These are phyloP conservation scores for Paralagenidium karlingii DNA, from an alignment of 352 stramenopile genomes.

Conservation along the genomic window DNA sequence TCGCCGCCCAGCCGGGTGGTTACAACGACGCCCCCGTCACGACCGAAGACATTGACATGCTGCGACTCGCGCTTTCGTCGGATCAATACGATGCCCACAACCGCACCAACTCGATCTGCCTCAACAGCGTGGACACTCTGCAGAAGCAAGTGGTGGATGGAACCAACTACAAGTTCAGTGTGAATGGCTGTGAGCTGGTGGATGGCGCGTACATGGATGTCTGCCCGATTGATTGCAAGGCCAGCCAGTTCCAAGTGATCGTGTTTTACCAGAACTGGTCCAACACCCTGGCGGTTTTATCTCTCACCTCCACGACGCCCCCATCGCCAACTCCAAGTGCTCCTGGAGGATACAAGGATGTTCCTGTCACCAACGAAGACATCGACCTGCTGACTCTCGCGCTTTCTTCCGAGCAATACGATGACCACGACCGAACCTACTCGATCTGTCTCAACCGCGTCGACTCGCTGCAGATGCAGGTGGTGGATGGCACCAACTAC, in stretches of 20 bases:
- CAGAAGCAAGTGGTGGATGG: conserved; percentile 19
- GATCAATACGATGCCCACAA: too few species aligned
- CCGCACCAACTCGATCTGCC: conserved; percentile 8
- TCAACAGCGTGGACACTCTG: conserved; percentile 14
- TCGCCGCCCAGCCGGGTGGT: conserved; percentile 9
- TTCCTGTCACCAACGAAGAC: conserved; percentile 8
- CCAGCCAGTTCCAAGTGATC: conserved; percentile 11
- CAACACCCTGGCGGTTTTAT: too few species aligned
- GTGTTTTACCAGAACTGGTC: too few species aligned
- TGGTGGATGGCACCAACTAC: conserved; percentile 20
- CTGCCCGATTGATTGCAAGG: conserved; percentile 3
- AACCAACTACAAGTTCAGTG: conserved; percentile 27
- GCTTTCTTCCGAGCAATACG: conserved; percentile 8
- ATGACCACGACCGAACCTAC: conserved; percentile 10
- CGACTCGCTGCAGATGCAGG: conserved; percentile 14
- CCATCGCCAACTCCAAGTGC: too few species aligned
- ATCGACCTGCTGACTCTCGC: conserved; percentile 11
- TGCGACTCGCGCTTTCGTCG: conserved; percentile 16
- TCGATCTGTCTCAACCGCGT: conserved; percentile 13
- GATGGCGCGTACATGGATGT: not conserved
- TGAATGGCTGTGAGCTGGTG: conserved; percentile 13
- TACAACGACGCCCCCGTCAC: conserved; percentile 15
- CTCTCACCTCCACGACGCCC: too few species aligned
- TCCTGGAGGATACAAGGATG: conserved; percentile 10
- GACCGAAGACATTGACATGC: conserved; percentile 10